Percentiles rank a stretch among this genome's conserved stretches.
Conservation (phyloP, 1,284 basidiomycete genomes). For the Moesziomyces sp. region DNA sequence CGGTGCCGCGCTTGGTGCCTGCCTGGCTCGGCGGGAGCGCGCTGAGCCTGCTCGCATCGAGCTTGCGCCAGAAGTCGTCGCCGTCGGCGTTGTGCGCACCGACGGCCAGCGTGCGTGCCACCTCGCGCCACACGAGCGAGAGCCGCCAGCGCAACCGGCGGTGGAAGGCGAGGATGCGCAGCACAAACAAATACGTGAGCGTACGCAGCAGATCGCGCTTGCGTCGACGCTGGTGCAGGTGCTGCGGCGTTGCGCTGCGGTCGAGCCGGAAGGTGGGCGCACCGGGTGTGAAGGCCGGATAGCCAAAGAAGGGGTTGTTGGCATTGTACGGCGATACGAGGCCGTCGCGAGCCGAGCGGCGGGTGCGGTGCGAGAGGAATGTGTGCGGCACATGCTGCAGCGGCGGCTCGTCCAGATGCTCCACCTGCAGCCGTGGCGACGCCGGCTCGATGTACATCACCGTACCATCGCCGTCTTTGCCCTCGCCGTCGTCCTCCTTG, state of each 20-base stretch:
- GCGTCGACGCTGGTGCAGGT: slow-evolving; percentile 51
- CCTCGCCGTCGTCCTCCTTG: not conserved
- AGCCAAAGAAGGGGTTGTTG: slow-evolving; percentile 85
- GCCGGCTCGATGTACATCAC: slow-evolving; percentile 45
- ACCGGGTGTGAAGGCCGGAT: slow-evolving; percentile 71
- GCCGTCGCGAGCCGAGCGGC: slow-evolving; percentile 53
- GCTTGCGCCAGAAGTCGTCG: slow-evolving; percentile 42
- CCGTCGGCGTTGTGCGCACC: slow-evolving; percentile 12
- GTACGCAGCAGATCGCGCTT: slow-evolving; percentile 65
- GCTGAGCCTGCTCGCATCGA: slow-evolving; percentile 15
- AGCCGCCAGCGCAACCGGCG: slow-evolving; percentile 47
- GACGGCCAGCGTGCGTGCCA: slow-evolving; percentile 15
- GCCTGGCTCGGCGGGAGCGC: slow-evolving; percentile 5
- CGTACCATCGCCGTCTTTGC: slow-evolving; percentile 18
- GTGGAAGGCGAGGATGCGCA: slow-evolving; percentile 58
- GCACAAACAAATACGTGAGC: slow-evolving; percentile 64
- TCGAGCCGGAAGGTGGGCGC: slow-evolving; percentile 17
- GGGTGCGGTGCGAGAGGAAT: slow-evolving; percentile 61
- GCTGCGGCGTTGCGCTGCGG: slow-evolving; percentile 18
- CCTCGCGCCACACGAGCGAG: slow-evolving; percentile 17
- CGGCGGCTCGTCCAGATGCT: slow-evolving; percentile 48
- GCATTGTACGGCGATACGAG: slow-evolving; percentile 68
- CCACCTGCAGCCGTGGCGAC: slow-evolving; percentile 49
- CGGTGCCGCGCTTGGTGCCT: not conserved
- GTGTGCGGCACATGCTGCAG: slow-evolving; percentile 29